Percentiles rank a stretch among this genome's conserved stretches.
These are phyloP conservation scores for Epichloe sp. DNA, from an alignment of 2,329 filamentous ascomycete species.

Conservation along the genomic window DNA sequence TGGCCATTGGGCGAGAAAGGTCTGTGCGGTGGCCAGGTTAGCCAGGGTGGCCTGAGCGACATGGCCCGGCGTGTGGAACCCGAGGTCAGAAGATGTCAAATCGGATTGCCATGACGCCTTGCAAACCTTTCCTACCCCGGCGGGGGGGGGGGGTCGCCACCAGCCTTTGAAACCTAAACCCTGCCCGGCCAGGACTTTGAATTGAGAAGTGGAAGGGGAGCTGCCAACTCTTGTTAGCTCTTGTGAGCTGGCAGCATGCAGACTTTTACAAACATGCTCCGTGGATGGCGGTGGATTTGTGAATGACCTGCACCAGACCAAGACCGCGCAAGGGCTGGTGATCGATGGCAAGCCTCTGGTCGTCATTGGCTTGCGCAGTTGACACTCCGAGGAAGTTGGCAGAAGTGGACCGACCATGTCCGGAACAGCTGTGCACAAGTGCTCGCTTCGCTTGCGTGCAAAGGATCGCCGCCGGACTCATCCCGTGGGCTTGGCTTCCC, in stretches of 20 bases:
- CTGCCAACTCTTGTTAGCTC: too few relatives aligned
- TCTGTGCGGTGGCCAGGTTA: background rate
- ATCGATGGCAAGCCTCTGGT: background rate
- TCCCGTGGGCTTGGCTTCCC: background rate
- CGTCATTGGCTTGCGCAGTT: background rate
- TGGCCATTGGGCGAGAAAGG: background rate
- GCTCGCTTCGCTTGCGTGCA: background rate
- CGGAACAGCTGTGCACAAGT: background rate
- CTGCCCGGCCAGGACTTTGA: background rate
- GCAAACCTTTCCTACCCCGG: background rate
- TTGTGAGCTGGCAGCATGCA: too few relatives aligned
- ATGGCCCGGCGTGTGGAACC: background rate
- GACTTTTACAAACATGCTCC: too few relatives aligned
- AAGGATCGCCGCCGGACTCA: background rate
- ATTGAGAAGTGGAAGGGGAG: background rate
- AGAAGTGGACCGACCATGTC: too few relatives aligned
- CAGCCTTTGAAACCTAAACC: slow-evolving; percentile 3
- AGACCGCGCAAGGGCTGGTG: background rate
- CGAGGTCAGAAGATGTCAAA: background rate
- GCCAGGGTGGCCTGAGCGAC: background rate
- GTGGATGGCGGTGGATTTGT: too few relatives aligned
- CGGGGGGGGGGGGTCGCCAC: background rate
- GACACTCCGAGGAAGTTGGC: too few relatives aligned
- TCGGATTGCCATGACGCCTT: background rate
- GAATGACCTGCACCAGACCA: background rate